Evolutionary conservation across 2,329 filamentous ascomycete genomes (phyloP), one percentile per base, ranked within the genome.

Genomic region (Stemphylium lycopersici): DNA sequence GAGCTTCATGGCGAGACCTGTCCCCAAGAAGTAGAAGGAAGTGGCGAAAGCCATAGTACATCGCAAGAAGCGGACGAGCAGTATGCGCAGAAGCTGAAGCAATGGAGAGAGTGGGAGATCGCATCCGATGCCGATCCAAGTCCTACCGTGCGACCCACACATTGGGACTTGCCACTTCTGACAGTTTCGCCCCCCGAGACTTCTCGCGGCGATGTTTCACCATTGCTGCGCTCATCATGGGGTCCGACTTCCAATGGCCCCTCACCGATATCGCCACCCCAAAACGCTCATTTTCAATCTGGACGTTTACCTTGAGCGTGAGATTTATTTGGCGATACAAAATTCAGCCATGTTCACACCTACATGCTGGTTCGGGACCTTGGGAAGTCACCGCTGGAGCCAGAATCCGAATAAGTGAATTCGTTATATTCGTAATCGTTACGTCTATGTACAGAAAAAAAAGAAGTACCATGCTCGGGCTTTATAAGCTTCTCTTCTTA

Each of bases 1-100:
- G 66, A 69, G 43, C 38, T 69, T 12, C 62, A 65, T 16, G 59
- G 56, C 12, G 51, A 53, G 15, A 54, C 50, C 8, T 47, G 62
- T 38, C 54, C 42, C 3, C 63, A 65, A 42, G 63, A 65, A 45
- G 42, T 66, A 18, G 61, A 63, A 7, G 52, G 52, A 5, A 48
- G 42, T 13, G 15, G 6, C 15, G 49, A 38, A 7, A 42, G 53
- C 20, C 10, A 50, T 40, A 22, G 40, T 43, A 24, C 8, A 32
- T 24, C 37, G 8, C 15, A 49, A 20, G 62, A 58, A 31, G 62
- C 52, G 13, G 56, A 58, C 11, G 52, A 56, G 20, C 22, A 41
- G 8, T 58, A 60, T 31, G 43, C 40, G 6, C 44, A 47, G 12
- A 52, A 54, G 15, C 18, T 43, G 11, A 48, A 57, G 13, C 58